Conservation (phyloP, 495 filamentous ascomycete species). For the Trichodelitschia bisporula region DNA sequence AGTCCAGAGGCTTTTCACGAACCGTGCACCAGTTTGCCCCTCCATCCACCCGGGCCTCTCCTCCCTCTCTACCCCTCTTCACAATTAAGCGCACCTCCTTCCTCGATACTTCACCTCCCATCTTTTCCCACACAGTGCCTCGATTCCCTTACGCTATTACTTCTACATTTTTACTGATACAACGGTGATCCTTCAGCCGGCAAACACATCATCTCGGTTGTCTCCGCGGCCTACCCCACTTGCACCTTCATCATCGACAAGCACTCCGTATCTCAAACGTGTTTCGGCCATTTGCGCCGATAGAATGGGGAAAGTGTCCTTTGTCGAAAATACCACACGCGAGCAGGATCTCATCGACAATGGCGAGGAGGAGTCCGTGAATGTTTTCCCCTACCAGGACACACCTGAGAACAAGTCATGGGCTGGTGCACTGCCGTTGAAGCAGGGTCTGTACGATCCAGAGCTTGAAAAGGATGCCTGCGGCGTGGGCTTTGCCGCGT, state of each 20-base stretch:
- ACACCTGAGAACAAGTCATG: slow-evolving; percentile 74
- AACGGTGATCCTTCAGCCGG: not conserved
- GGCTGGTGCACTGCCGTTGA: slow-evolving; percentile 84
- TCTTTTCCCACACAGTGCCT: not conserved
- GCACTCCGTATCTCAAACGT: slow-evolving; percentile 1
- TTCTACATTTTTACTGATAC: not conserved
- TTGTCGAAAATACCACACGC: slow-evolving; percentile 37
- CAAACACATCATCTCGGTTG: not conserved
- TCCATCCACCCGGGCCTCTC: too few relatives aligned
- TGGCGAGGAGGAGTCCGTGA: slow-evolving; percentile 28
- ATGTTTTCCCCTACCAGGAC: slow-evolving; percentile 63
- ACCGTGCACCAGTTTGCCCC: too few relatives aligned
- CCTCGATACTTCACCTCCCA: not conserved
- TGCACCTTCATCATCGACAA: not conserved
- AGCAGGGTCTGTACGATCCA: slow-evolving; percentile 96
- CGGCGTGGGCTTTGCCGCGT: slow-evolving; percentile 98
- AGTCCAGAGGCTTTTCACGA: too few relatives aligned
- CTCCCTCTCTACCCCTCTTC: not conserved
- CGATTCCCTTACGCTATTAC: too few relatives aligned
- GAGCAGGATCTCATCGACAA: slow-evolving; percentile 18
- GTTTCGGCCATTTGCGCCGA: slow-evolving; percentile 17
- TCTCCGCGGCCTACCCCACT: not conserved
- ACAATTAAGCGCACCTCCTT: not conserved
- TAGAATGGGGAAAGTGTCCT: slow-evolving; percentile 38
- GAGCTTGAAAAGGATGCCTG: slow-evolving; percentile 97